phyloP scores from a whole-genome alignment of 2,329 filamentous ascomycete species.

The Pseudogymnoascus sp. region DNA sequence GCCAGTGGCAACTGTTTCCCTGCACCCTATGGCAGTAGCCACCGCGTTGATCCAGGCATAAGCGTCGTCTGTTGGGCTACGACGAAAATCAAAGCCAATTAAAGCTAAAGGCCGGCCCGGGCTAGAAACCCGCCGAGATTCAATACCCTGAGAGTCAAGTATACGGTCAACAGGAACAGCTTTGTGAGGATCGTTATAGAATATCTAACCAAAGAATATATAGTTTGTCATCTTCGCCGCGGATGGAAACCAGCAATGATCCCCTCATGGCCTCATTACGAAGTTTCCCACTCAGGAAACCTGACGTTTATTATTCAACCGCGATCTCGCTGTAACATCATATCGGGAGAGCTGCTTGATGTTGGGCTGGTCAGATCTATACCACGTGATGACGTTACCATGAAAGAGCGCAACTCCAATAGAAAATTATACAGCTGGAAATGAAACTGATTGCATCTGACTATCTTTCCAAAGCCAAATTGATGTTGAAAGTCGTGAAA shows the following conservation, averaged over 20 bases:
- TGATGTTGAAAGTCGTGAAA: conserved; percentile 3
- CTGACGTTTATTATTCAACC: neutral
- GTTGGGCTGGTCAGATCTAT: conserved; percentile 2
- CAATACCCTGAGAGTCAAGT: neutral
- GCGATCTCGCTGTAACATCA: conserved; percentile 2
- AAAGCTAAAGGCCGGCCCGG: neutral
- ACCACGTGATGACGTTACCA: conserved; percentile 10
- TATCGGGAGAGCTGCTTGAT: neutral
- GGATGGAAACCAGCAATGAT: neutral
- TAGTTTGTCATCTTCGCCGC: neutral
- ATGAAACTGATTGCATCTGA: neutral
- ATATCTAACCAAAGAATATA: neutral
- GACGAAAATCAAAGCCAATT: neutral
- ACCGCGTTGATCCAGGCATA: neutral
- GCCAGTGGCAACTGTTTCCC: neutral
- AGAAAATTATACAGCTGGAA: neutral
- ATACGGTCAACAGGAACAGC: neutral
- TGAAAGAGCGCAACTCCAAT: neutral
- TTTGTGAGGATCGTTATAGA: neutral
- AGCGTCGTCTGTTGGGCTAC: neutral
- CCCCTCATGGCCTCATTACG: neutral
- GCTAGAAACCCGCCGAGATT: neutral
- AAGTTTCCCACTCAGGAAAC: neutral
- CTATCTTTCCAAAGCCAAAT: neutral
- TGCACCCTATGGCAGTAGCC: neutral